These are phyloP conservation scores for Chlorella sp. DNA, from an alignment of 139 green algal species.

Conservation along the genomic window DNA sequence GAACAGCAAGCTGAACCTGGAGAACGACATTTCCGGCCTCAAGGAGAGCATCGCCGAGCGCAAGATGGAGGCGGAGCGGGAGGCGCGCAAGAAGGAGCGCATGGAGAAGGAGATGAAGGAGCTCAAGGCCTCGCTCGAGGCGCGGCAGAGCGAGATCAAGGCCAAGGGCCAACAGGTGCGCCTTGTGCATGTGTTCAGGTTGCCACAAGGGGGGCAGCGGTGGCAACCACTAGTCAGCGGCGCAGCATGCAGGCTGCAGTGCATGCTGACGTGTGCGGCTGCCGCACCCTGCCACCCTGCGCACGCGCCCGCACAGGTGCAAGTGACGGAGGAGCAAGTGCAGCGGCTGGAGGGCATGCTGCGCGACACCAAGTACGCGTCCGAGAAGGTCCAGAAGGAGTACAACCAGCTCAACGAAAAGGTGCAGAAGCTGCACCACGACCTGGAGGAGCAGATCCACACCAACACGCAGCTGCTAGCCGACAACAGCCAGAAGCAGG, in stretches of 20 bases:
- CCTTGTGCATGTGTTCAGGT: too few species aligned
- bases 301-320: constrained; percentile 24
- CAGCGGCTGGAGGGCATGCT: constrained; percentile 57
- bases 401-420: constrained; percentile 82
- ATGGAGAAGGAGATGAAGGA: constrained; percentile 77
- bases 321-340: constrained; percentile 48
- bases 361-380: constrained; percentile 51
- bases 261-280: too few species aligned
- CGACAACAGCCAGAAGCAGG: constrained; percentile 73
- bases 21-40: constrained; percentile 57
- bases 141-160: constrained; percentile 69
- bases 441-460: constrained; percentile 86
- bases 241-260: not conserved
- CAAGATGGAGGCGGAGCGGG: constrained; percentile 70
- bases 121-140: constrained; percentile 57
- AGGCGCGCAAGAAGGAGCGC: constrained; percentile 63
- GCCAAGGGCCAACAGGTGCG: constrained; percentile 50
- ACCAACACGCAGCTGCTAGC: constrained; percentile 80
- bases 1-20: constrained; percentile 52
- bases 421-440: constrained; percentile 78
- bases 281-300: too few species aligned
- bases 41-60: constrained; percentile 46
- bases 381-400: constrained; percentile 79
- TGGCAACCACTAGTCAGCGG: too few species aligned
- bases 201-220: too few species aligned